Percentiles rank a stretch among this genome's conserved stretches.
These are phyloP conservation scores for Aspergillus versicolor DNA, from an alignment of 2,329 filamentous ascomycete genomes.

Conservation along the genomic window DNA sequence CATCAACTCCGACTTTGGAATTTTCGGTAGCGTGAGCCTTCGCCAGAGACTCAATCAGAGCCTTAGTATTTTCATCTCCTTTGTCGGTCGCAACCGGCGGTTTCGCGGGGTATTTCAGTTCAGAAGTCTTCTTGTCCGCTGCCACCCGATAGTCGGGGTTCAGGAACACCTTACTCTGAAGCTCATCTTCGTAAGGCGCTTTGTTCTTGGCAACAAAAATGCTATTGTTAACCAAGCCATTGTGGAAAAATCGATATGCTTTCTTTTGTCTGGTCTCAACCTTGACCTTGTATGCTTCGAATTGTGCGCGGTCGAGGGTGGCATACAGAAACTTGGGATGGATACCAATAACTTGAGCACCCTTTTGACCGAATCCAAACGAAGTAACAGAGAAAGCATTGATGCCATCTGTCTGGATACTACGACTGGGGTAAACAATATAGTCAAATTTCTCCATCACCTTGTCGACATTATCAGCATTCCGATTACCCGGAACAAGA, in stretches of 20 bases:
- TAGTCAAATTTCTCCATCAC: slow-evolving; percentile 97
- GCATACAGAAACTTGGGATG: slow-evolving; percentile 96
- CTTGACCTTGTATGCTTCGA: slow-evolving; percentile 78
- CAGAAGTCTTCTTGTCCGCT: slow-evolving; percentile 80
- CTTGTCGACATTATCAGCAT: slow-evolving; percentile 95
- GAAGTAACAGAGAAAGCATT: slow-evolving; percentile 99
- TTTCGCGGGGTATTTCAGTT: slow-evolving; percentile 70
- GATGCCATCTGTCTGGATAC: slow-evolving; percentile 94
- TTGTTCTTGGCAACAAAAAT: slow-evolving; percentile 95
- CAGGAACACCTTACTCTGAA: slow-evolving; percentile 84
- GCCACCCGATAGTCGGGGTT: slow-evolving; percentile 88
- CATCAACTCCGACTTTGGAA: slow-evolving; percentile 88
- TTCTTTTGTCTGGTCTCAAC: slow-evolving; percentile 95
- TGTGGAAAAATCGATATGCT: slow-evolving; percentile 98
- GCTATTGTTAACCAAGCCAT: slow-evolving; percentile 95
- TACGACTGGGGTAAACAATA: slow-evolving; percentile 93
- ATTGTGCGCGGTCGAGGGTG: slow-evolving; percentile 83
- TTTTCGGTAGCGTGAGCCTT: slow-evolving; percentile 60
- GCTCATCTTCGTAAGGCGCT: slow-evolving; percentile 83
- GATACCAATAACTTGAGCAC: slow-evolving; percentile 93
- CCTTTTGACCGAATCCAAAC: slow-evolving; percentile 99
- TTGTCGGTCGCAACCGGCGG: slow-evolving; percentile 64
- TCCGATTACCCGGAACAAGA: slow-evolving; percentile 93
- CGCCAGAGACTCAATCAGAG: slow-evolving; percentile 75
- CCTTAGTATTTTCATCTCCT: slow-evolving; percentile 63